phyloP scores from a whole-genome alignment of 371 early-diverging fungal genomes.

The Cokeromyces recurvatus region DNA sequence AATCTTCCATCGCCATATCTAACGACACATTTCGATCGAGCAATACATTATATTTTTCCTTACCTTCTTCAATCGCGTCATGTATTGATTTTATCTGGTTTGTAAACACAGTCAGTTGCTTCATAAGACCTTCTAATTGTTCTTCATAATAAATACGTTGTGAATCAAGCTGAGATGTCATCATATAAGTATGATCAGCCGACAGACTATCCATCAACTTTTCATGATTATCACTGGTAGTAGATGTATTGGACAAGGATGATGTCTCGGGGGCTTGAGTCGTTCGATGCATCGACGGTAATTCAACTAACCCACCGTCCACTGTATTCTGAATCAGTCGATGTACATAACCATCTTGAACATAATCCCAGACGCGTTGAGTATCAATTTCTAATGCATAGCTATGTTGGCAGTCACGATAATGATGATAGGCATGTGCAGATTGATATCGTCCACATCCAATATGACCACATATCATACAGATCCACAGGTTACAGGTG shows the following conservation, averaged over 20 bases:
- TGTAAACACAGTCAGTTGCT: conserved; percentile 28
- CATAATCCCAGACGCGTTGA: conserved; percentile 97
- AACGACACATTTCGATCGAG: too few relatives aligned
- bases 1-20: too few relatives aligned
- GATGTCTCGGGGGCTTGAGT: background rate
- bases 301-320: conserved; percentile 89
- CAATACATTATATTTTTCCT: too few relatives aligned
- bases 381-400: conserved; percentile 91
- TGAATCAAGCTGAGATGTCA: conserved; percentile 80
- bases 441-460: conserved; percentile 80
- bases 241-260: background rate
- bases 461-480: conserved; percentile 88
- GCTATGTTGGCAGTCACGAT: conserved; percentile 69
- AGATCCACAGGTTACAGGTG: conserved; percentile 86
- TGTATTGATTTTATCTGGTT: background rate
- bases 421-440: conserved; percentile 89
- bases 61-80: background rate
- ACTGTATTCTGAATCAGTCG: conserved; percentile 84
- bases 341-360: conserved; percentile 93
- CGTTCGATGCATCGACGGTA: conserved; percentile 47
- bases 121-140: conserved; percentile 52
- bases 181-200: conserved; percentile 70
- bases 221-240: background rate
- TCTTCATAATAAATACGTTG: conserved; percentile 83
- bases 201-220: conserved; percentile 73